Evolutionary conservation across 176 grass and related monocot species (phyloP), one percentile per base, ranked within the genome.

Genomic region (Lolium multiflorum): DNA sequence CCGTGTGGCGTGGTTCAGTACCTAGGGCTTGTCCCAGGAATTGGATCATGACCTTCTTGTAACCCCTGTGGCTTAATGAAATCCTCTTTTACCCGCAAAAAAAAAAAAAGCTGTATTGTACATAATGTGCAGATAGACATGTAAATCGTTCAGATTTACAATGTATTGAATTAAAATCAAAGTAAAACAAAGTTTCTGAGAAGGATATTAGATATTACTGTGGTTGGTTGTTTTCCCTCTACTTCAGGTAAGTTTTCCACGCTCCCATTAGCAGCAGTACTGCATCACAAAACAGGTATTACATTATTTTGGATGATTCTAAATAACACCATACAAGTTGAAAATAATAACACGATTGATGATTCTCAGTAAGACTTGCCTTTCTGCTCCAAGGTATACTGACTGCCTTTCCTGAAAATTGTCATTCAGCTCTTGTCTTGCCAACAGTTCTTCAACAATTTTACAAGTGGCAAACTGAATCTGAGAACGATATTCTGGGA

Each of bases 191-290:
- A 73, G n/a, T 66, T 66, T 56, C 51, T 28, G 24, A 74, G 52
- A 50, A 87, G 3, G 37, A 48, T 24, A 47, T 44, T 46, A 38
- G 47, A 84, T 15, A 74, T 92, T 90, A 97, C 90, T 10, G 48
- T 71, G 83, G 52, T 25, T 64, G 83, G 22, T 43, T 89, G 76
- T 61, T 63, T 78, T 46, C 80, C 83, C 66, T 94, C 71, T 55
- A 46, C 71, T 50, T 82, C 11, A 22, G 20, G 11, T 75, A 84
- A 47, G 48, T 56, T 48, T 48, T 74, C 76, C 10, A 17, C 56
- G 71, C 44, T 83, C 15, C 60, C 81, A 17, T 89, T 48, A 18
- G 25, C 72, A 82, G 77, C 77, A 65, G 22, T 80, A 87, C 94
- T 97, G 88, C 81, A 80, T 85, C 81, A 78, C 25, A 79, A n/a